phyloP scores from a whole-genome alignment of 768 basidiomycete genomes.

The Boletus rufocinnamomeus region DNA sequence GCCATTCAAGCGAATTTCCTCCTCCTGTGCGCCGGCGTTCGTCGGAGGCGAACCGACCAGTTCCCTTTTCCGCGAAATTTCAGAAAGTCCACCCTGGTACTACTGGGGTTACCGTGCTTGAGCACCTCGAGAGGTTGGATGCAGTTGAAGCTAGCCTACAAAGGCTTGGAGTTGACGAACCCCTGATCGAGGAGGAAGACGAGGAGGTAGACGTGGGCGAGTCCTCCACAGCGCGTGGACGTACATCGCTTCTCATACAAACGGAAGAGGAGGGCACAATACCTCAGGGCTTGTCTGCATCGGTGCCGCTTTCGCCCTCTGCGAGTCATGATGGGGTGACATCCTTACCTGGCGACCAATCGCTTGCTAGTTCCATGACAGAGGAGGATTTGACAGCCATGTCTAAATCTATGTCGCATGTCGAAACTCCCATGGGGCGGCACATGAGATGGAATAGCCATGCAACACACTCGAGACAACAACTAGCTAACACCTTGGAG shows the following conservation, averaged over 20 bases:
- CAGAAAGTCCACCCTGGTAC: conserved; percentile 82
- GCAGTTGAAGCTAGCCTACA: conserved; percentile 79
- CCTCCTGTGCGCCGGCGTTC: conserved; percentile 67
- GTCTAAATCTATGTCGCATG: conserved; percentile 76
- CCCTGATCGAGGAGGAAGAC: conserved; percentile 50
- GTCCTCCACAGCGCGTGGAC: conserved; percentile 32
- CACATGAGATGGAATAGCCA: conserved; percentile 41
- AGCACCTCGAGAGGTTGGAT: conserved; percentile 84
- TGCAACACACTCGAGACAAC: conserved; percentile 27
- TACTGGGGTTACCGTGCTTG: conserved; percentile 82
- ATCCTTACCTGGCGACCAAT: conserved; percentile 57
- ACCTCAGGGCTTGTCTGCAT: conserved; percentile 31
- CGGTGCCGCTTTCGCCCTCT: conserved; percentile 54
- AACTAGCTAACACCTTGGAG: conserved; percentile 40
- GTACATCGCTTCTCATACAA: conserved; percentile 28
- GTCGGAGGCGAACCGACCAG: conserved; percentile 67
- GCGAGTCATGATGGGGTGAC: conserved; percentile 53
- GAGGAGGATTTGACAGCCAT: conserved; percentile 73
- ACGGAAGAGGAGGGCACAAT: conserved; percentile 29
- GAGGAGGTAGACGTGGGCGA: conserved; percentile 67
- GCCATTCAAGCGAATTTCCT: conserved; percentile 66
- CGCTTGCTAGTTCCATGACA: conserved; percentile 54
- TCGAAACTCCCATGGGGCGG: conserved; percentile 50
- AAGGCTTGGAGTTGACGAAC: conserved; percentile 64
- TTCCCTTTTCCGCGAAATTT: conserved; percentile 84